Percentiles rank a stretch among this genome's conserved stretches.
These are phyloP conservation scores for Calonectria pseudoturangicola DNA, from an alignment of 2,329 filamentous ascomycete genomes.

Conservation along the genomic window DNA sequence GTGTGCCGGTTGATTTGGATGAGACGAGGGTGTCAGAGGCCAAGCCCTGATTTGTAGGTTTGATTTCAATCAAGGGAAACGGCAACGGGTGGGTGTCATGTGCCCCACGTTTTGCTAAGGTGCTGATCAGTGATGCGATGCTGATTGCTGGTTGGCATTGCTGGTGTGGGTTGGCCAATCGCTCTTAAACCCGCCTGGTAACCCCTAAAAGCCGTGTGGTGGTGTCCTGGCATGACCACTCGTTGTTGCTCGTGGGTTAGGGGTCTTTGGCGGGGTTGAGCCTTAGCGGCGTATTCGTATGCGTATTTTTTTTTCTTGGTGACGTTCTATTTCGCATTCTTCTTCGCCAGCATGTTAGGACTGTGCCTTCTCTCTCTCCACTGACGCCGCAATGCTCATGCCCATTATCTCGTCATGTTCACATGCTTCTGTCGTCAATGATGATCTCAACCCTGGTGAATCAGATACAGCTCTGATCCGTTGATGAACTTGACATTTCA, in stretches of 20 bases:
- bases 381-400: slow-evolving; percentile 11
- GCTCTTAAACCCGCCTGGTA: slow-evolving; percentile 12
- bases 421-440: slow-evolving; percentile 4
- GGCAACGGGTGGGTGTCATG: neutral
- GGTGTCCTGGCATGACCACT: slow-evolving; percentile 28
- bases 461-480: slow-evolving; percentile 17
- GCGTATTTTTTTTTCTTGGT: slow-evolving; percentile 14
- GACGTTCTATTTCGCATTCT: slow-evolving; percentile 30
- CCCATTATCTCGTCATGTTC: slow-evolving; percentile 24
- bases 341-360: slow-evolving; percentile 19
- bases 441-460: slow-evolving; percentile 5
- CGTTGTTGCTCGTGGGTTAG: slow-evolving; percentile 43
- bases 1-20: neutral
- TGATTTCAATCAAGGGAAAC: neutral
- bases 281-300: slow-evolving; percentile 39
- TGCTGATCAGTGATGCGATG: neutral
- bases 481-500: slow-evolving; percentile 23
- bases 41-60: neutral
- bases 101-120: neutral
- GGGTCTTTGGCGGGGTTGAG: slow-evolving; percentile 40
- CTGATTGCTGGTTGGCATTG: neutral
- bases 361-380: slow-evolving; percentile 1
- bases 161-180: slow-evolving; percentile 5
- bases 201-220: slow-evolving; percentile 30
- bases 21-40: neutral